Conservation (phyloP, 2,329 filamentous ascomycete species). For the Penicillium sp. region DNA sequence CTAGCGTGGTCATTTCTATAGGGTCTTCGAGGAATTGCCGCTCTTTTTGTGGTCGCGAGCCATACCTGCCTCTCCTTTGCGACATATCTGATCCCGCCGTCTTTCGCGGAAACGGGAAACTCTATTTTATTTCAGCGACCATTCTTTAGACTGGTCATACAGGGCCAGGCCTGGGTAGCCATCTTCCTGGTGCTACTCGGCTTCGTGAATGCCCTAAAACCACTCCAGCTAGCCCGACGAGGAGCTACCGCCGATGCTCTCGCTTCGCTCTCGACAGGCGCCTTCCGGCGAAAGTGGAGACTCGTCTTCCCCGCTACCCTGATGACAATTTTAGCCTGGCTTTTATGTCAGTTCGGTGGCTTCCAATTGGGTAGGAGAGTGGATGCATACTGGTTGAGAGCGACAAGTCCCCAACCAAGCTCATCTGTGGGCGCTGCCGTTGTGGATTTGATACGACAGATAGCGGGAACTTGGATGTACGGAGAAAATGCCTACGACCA, state of each 20-base stretch:
- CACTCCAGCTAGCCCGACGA: conserved; percentile 56
- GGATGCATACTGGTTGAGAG: conserved; percentile 60
- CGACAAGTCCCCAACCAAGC: conserved; percentile 49
- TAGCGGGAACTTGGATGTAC: conserved; percentile 55
- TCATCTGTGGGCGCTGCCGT: conserved; percentile 45
- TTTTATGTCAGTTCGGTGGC: conserved; percentile 56
- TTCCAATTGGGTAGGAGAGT: conserved; percentile 57
- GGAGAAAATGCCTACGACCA: conserved; percentile 56
- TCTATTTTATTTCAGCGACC: conserved; percentile 58
- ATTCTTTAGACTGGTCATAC: conserved; percentile 58
- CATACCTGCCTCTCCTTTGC: conserved; percentile 56
- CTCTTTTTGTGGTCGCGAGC: conserved; percentile 56
- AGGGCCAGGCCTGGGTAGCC: conserved; percentile 64
- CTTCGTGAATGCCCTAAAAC: conserved; percentile 64
- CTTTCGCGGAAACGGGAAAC: conserved; percentile 44
- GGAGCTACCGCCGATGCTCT: conserved; percentile 57
- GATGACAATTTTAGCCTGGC: conserved; percentile 58
- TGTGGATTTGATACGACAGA: conserved; percentile 46
- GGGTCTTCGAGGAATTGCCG: conserved; percentile 59
- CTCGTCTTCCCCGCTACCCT: conserved; percentile 59
- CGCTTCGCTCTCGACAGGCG: conserved; percentile 55
- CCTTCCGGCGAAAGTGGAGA: conserved; percentile 59
- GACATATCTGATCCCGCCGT: conserved; percentile 51
- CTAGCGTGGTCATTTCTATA: conserved; percentile 23
- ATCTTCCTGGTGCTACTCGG: conserved; percentile 67